Conservation (phyloP, 2,329 filamentous ascomycete species). For the Neurospora crassa region DNA sequence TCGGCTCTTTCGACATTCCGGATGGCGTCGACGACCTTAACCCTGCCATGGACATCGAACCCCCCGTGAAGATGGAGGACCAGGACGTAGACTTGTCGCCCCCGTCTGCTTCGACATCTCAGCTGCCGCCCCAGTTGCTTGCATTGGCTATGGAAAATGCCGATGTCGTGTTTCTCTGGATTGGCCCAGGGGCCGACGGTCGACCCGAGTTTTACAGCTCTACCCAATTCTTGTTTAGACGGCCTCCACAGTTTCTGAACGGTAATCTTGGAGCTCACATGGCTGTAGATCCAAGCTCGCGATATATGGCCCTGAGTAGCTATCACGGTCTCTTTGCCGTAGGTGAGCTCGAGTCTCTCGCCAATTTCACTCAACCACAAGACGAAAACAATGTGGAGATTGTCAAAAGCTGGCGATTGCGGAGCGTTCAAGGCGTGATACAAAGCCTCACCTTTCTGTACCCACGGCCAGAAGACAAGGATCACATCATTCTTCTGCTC, state of each 20-base stretch:
- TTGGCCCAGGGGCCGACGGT: constrained; percentile 36
- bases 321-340: constrained; percentile 62
- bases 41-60: constrained; percentile 1
- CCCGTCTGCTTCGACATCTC: constrained; percentile 2
- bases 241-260: constrained; percentile 48
- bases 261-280: constrained; percentile 50
- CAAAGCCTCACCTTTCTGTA: constrained; percentile 81
- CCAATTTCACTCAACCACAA: constrained; percentile 41
- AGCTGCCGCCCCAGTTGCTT: constrained; percentile 68
- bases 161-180: constrained; percentile 68
- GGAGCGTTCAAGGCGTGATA: constrained; percentile 59
- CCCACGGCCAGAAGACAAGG: constrained; percentile 54
- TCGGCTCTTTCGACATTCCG: constrained; percentile 46
- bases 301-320: constrained; percentile 59
- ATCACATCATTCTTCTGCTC: constrained; percentile 69
- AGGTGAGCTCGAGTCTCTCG: constrained; percentile 55
- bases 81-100: constrained; percentile 18
- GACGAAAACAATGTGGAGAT: constrained; percentile 39
- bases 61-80: constrained; percentile 29
- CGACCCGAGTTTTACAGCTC: constrained; percentile 45
- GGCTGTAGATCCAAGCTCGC: constrained; percentile 68
- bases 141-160: constrained; percentile 66
- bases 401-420: constrained; percentile 38
- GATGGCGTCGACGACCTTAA: constrained; percentile 14
- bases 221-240: constrained; percentile 39